Evolutionary conservation across 371 early-diverging fungal species (phyloP).

Genomic region (Lichtheimia hyalospora): DNA sequence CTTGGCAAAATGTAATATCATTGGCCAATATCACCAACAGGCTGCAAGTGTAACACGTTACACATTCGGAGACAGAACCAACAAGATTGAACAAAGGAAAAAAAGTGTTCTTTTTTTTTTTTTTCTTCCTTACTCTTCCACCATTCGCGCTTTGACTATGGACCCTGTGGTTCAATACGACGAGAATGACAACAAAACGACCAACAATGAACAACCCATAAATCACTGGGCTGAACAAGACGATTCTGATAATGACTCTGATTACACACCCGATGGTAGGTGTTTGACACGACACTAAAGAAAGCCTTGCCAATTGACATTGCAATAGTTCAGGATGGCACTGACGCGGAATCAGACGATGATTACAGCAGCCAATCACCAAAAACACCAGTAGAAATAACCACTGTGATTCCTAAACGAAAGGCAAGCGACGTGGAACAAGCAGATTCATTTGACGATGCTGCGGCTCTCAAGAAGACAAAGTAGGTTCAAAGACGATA

Average conservation of each 20-base stretch:
- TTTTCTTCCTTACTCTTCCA: background rate
- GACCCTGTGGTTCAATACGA: background rate
- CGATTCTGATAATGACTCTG: slow-evolving; percentile 23
- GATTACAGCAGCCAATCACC: background rate
- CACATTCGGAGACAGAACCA: too few species aligned
- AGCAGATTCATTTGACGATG: background rate
- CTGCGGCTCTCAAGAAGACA: background rate
- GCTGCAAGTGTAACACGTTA: too few species aligned
- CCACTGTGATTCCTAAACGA: background rate
- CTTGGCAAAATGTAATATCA: too few species aligned
- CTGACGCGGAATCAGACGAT: slow-evolving; percentile 14
- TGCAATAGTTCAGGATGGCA: slow-evolving; percentile 3
- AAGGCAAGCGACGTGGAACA: background rate
- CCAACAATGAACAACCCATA: background rate
- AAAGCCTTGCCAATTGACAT: background rate
- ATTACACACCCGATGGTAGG: slow-evolving; percentile 26
- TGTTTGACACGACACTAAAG: background rate
- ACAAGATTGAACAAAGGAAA: background rate
- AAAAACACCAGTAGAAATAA: slow-evolving; percentile 3
- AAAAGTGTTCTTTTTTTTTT: background rate
- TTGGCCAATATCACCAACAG: too few species aligned
- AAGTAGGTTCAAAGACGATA: too few species aligned
- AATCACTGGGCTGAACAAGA: slow-evolving; percentile 4
- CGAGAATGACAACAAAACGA: slow-evolving; percentile 5
- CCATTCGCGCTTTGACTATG: slow-evolving; percentile 1